Evolutionary conservation across 2,329 filamentous ascomycete genomes (phyloP).

Genomic region (Venturia effusa): DNA sequence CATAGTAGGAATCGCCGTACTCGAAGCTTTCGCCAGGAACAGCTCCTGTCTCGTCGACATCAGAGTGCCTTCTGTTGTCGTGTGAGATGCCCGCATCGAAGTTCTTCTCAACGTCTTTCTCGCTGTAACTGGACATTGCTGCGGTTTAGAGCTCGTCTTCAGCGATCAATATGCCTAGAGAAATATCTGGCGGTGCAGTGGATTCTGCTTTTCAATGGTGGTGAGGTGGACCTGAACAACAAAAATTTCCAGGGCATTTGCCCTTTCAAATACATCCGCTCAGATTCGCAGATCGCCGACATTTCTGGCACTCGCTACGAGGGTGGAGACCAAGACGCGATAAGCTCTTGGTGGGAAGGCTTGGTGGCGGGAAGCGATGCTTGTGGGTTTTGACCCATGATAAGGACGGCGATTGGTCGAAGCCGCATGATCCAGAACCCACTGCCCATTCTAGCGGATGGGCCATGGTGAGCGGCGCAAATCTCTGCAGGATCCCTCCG

Average conservation of each 20-base stretch:
- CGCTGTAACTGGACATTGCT: not conserved
- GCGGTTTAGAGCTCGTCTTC: not conserved
- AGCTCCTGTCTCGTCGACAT: slow-evolving; percentile 29
- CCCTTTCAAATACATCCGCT: not conserved
- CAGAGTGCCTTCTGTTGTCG: not conserved
- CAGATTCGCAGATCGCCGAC: slow-evolving; percentile 5
- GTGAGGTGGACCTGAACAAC: not conserved
- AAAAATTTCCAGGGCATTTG: not conserved
- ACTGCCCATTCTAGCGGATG: not conserved
- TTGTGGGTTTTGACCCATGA: not conserved
- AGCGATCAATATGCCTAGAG: no score
- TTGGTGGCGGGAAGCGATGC: not conserved
- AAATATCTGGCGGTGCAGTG: not conserved
- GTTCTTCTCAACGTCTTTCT: not conserved
- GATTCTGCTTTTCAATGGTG: not conserved
- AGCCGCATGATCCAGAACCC: not conserved
- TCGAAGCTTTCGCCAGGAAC: slow-evolving; percentile 50
- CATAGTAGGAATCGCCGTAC: slow-evolving; percentile 44
- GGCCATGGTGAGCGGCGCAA: not conserved
- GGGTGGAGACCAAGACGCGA: not conserved
- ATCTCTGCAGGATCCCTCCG: not conserved
- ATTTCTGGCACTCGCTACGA: not conserved
- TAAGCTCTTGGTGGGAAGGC: slow-evolving; percentile 4
- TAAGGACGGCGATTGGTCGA: not conserved
- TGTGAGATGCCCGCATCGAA: not conserved